Conservation (phyloP, 192 early-diverging fungal genomes). For the Rhizoclosmatium sp. region DNA sequence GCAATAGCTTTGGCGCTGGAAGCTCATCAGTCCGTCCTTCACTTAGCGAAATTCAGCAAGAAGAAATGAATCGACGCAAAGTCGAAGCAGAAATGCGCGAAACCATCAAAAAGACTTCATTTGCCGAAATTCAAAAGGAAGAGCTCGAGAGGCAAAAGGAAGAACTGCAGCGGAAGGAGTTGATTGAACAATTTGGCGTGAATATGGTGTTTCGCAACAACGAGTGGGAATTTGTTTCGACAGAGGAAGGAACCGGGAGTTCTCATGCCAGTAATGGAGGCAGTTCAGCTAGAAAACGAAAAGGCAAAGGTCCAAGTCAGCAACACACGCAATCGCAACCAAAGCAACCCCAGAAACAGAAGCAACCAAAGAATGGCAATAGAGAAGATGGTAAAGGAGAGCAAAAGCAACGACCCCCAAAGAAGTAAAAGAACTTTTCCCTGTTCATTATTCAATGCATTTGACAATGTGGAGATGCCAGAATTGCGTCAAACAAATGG, state of each 20-base stretch:
- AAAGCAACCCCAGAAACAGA: no score
- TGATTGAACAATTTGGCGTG: conserved; percentile 45
- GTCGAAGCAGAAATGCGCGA: conserved; percentile 10
- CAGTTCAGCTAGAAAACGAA: neutral
- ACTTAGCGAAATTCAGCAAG: conserved; percentile 38
- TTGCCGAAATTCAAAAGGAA: conserved; percentile 50
- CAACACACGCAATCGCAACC: no score
- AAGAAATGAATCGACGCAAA: conserved; percentile 36
- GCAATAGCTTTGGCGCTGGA: neutral
- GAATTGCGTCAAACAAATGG: no score
- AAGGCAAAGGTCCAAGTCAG: neutral
- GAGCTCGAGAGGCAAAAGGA: conserved; percentile 45
- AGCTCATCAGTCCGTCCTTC: conserved; percentile 14
- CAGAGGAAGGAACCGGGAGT: no score
- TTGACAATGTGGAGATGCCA: no score
- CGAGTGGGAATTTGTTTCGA: conserved; percentile 37
- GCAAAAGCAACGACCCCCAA: no score
- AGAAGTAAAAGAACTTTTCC: no score
- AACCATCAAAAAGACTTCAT: conserved; percentile 30
- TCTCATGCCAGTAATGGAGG: neutral
- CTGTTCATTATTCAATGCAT: no score
- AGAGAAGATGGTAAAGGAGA: no score
- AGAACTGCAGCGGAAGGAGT: conserved; percentile 44
- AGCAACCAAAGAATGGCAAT: no score
- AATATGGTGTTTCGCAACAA: conserved; percentile 36